Base-by-base conservation (phyloP, 371 early-diverging fungal species). In the Dichotomocladium elegans region DNA sequence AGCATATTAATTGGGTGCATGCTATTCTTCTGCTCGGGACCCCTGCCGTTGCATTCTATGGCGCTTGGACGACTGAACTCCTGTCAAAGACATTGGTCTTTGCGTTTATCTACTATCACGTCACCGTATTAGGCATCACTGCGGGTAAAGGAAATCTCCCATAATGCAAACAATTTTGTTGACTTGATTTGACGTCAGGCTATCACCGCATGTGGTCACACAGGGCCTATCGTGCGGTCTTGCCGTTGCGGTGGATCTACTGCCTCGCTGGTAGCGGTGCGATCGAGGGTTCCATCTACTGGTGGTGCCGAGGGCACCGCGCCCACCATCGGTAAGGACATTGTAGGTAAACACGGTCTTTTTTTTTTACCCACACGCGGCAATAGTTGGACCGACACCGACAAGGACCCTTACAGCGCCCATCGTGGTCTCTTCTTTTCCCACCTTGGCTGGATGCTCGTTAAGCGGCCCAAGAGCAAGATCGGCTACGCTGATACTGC, bases 391-490 rank as follows among this genome's bases (percentile, higher is more conserved):
- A 94, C 95, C 14, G 96, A 96, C 66, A 93, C 94, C 10, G 85
- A 88, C 27, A 82, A 84, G 69, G 96, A 95, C 64, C 96, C 94
- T 15, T 94, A 96, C 73, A 76, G 83, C 48, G 92, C 95, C 22
- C 83, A 89, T 40, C 74, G 85, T 61, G 95, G 96, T 31, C 74
- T 94, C 60, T 79, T 87, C 63, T 92, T 88, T 71, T 89, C 89
- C 26, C 96, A 96, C 61, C 69, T 96, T 29, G 86, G 91, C 27
- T 96, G 96, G 96, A 89, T 94, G 91, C 64, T 95, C 37, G 68
- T 91, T 43, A 77, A 80, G 59, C 86, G 89, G 57, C 87, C 89
- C 60, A 81, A 81, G 26, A 71, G 66, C 50, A 79, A 76, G 15
- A 78, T 86, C 41, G 93, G 92, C 33, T 82, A 81, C 58, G 91